Evolutionary conservation across 2,329 filamentous ascomycete genomes (phyloP), one percentile per base, ranked within the genome.

Genomic region (Graphilbum fragrans): DNA sequence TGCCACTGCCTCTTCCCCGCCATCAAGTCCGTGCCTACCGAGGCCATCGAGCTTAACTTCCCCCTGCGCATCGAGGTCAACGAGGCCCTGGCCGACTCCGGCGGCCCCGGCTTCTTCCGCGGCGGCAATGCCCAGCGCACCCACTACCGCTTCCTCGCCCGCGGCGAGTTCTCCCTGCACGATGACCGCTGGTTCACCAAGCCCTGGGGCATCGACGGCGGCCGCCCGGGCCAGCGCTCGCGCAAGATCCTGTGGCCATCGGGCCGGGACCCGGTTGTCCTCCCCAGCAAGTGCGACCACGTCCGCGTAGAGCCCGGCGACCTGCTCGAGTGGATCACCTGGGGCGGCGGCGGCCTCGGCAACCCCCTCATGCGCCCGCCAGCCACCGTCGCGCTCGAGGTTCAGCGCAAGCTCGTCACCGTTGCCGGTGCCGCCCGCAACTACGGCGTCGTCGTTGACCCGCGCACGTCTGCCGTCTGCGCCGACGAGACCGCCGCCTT

Each of bases 1-100:
- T 69, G 66, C 43, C 66, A 70, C 48, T 69, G 66, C 37, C 54
- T 70, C 4, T 70, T 69, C 50, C 66, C 67, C 0, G 63, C 64
- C 2, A 69, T 70, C 53, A 70, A 69, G 45, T 65, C 61, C 2
- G 66, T 69, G 22, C 66, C 66, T 0, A 65, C 64, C 0, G 67
- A 70, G 49, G 64, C 58, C 38, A 64, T 66, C 36, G 66, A 69
- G 46, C 51, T 68, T 4, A 65, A 67, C 42, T 69, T 64, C 46
- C 66, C 65, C 2, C 56, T 69, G 12, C 58, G 64, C 17, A 61
- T 70, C 41, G 66, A 70, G 45, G 63, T 60, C 1, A 69, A 69
- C 43, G 62, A 69, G 46, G 62, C 62, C 5, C 55, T 70, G 2
- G 55, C 64, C 3, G 65, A 70, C 42, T 65, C 60, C n/a, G 66